phyloP scores from a whole-genome alignment of 192 early-diverging fungal species.

The Phycomyces blakesleeanus region DNA sequence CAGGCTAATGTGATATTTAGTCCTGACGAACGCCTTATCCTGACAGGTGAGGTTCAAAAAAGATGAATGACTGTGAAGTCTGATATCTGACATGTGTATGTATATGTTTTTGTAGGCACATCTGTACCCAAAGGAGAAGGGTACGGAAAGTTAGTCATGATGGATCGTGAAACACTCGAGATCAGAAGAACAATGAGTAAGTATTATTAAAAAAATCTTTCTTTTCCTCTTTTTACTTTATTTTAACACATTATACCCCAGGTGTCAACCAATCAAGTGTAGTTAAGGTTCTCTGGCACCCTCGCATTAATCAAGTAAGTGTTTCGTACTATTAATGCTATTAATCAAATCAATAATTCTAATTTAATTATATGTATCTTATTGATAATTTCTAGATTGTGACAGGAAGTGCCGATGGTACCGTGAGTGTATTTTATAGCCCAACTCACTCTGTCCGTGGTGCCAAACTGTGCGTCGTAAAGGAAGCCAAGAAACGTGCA shows the following conservation, averaged over 20 bases:
- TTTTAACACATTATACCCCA: neutral
- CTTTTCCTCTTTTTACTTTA: no score
- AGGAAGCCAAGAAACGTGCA: constrained; percentile 60
- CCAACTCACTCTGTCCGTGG: constrained; percentile 64
- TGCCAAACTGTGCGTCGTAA: constrained; percentile 64
- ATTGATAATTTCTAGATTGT: constrained; percentile 57
- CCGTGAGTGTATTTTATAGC: constrained; percentile 74
- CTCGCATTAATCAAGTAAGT: constrained; percentile 66
- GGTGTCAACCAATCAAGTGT: constrained; percentile 58
- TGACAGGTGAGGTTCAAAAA: constrained; percentile 56
- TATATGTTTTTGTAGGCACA: constrained; percentile 49
- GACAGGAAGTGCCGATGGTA: constrained; percentile 71
- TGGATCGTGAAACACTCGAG: constrained; percentile 59
- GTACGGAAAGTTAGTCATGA: constrained; percentile 61
- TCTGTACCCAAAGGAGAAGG: constrained; percentile 69
- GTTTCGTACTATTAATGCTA: constrained; percentile 12
- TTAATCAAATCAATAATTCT: constrained; percentile 29
- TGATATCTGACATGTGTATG: no score
- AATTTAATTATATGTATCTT: neutral
- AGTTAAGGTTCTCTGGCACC: constrained; percentile 81
- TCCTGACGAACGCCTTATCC: constrained; percentile 72
- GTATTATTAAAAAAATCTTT: constrained; percentile 16
- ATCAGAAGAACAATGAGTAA: constrained; percentile 49
- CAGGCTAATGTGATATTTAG: constrained; percentile 82
- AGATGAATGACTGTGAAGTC: neutral